A percentile compares a stretch with the other conserved stretches of the same genome.
phyloP scores from a whole-genome alignment of 176 grass and related monocot genomes.

The Lolium perenne region DNA sequence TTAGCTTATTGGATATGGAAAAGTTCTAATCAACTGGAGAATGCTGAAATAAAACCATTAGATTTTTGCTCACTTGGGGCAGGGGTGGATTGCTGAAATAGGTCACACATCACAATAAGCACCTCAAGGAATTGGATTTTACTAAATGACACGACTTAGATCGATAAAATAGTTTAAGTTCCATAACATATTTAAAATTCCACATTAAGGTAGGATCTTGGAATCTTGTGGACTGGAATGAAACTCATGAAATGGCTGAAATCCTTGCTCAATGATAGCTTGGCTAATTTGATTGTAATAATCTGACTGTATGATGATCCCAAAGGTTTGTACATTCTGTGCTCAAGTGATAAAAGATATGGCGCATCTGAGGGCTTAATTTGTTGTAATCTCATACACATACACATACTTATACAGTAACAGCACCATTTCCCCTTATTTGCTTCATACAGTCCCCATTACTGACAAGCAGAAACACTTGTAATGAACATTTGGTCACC shows the following conservation, averaged over 20 bases:
- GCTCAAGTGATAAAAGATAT: constrained; percentile 20
- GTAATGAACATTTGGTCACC: background rate
- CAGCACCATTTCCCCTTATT: constrained; percentile 12
- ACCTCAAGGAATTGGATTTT: constrained; percentile 26
- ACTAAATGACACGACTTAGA: background rate
- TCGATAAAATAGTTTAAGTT: background rate
- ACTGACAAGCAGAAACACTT: background rate
- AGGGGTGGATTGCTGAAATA: constrained; percentile 28
- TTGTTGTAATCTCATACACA: constrained; percentile 21
- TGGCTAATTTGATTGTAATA: constrained; percentile 38
- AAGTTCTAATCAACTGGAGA: constrained; percentile 27
- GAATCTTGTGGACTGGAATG: constrained; percentile 14
- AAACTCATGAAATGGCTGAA: constrained; percentile 24
- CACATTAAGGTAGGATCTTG: background rate
- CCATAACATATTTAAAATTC: constrained; percentile 27
- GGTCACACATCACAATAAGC: background rate
- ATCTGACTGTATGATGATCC: background rate
- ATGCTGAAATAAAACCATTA: constrained; percentile 10
- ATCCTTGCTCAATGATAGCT: constrained; percentile 26
- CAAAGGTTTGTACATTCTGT: background rate
- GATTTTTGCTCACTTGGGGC: background rate
- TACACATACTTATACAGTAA: constrained; percentile 5
- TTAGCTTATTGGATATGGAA: background rate
- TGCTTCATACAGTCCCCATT: constrained; percentile 19
- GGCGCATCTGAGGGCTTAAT: constrained; percentile 25